These are phyloP conservation scores for Rhizoclosmatium globosum DNA, from an alignment of 192 early-diverging fungal species.

Conservation along the genomic window DNA sequence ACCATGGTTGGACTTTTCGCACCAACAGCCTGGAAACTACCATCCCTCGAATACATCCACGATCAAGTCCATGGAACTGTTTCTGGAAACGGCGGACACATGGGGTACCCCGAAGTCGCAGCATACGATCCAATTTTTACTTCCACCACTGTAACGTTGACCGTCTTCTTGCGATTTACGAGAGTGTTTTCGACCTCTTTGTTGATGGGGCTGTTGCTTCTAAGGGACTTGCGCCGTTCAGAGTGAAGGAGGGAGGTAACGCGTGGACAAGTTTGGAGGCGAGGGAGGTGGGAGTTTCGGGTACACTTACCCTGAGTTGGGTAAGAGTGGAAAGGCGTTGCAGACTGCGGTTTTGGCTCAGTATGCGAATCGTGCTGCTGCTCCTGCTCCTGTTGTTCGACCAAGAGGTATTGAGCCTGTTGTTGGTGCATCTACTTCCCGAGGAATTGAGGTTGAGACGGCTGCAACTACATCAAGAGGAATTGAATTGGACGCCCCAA, in stretches of 20 bases:
- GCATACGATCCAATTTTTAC: constrained; percentile 30
- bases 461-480: neutral
- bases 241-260: neutral
- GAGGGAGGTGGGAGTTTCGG: neutral
- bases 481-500: neutral
- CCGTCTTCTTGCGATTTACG: constrained; percentile 23
- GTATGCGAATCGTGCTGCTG: neutral
- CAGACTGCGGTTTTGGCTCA: constrained; percentile 1
- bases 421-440: neutral
- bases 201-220: neutral
- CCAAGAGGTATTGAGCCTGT: neutral
- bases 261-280: constrained; percentile 2
- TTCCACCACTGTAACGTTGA: constrained; percentile 34
- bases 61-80: constrained; percentile 25
- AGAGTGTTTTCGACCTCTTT: neutral
- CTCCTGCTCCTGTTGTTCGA: neutral
- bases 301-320: constrained; percentile 18
- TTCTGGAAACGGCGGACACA: constrained; percentile 18
- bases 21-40: constrained; percentile 24
- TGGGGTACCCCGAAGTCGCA: constrained; percentile 26
- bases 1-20: constrained; percentile 5
- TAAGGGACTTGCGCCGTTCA: constrained; percentile 10
- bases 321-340: neutral
- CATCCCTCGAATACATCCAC: constrained; percentile 26
- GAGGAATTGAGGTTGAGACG: neutral